These are phyloP conservation scores for Orbilia blumenaviensis DNA, from an alignment of 2,329 filamentous ascomycete species.

Conservation along the genomic window DNA sequence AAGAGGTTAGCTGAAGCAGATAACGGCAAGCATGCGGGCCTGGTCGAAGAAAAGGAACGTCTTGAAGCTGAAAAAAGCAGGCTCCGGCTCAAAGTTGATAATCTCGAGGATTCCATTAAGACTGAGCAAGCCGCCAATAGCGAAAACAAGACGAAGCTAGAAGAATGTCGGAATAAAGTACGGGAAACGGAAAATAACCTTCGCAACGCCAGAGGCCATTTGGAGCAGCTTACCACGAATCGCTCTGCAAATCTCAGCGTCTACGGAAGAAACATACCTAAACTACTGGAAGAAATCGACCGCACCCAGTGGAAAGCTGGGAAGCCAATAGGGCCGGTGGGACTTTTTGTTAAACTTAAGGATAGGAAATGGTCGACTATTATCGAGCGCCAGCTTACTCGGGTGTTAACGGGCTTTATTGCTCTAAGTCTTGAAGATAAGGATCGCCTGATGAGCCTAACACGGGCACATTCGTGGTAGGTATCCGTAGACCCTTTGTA, in stretches of 20 bases:
- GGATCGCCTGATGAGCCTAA: conserved; percentile 71
- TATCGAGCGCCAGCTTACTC: conserved; percentile 79
- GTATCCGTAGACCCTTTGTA: not conserved
- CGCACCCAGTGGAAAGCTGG: conserved; percentile 74
- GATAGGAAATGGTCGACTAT: conserved; percentile 85
- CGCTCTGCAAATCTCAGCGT: conserved; percentile 14
- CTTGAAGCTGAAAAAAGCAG: conserved; percentile 69
- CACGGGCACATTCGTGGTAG: conserved; percentile 66
- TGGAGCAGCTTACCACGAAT: conserved; percentile 57
- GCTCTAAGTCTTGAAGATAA: conserved; percentile 81
- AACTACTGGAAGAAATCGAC: conserved; percentile 74
- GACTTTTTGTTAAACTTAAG: conserved; percentile 76
- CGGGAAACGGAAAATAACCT: conserved; percentile 54
- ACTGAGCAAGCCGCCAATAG: conserved; percentile 63
- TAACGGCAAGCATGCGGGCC: conserved; percentile 60
- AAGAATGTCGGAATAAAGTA: conserved; percentile 17
- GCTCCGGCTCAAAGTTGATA: conserved; percentile 69
- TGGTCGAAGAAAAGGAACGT: conserved; percentile 62
- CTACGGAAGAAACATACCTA: conserved; percentile 64
- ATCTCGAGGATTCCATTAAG: not conserved
- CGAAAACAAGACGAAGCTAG: conserved; percentile 60
- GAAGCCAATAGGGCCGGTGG: conserved; percentile 84
- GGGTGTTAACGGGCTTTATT: conserved; percentile 77
- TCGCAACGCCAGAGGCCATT: conserved; percentile 56
- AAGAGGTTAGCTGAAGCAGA: conserved; percentile 54